phyloP scores from a whole-genome alignment of 2,329 filamentous ascomycete genomes.

The Arachnomyces sp. region DNA sequence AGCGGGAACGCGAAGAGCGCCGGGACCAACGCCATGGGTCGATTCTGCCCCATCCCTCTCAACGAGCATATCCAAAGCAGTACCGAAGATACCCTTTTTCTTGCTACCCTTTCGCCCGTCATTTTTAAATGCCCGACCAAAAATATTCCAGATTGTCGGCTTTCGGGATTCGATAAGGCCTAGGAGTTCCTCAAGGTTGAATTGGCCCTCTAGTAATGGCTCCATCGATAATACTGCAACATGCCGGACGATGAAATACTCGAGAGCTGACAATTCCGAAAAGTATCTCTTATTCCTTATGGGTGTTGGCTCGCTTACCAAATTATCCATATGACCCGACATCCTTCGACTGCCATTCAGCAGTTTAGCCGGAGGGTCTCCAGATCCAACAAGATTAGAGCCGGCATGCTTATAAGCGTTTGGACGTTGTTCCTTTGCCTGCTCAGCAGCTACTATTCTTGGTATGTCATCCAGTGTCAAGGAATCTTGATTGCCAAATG shows the following conservation, averaged over 20 bases:
- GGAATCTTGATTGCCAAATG: slow-evolving; percentile 83
- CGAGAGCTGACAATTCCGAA: slow-evolving; percentile 86
- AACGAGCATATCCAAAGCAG: slow-evolving; percentile 78
- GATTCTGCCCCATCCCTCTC: slow-evolving; percentile 94
- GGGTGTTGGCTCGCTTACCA: slow-evolving; percentile 45
- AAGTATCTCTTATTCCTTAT: slow-evolving; percentile 73
- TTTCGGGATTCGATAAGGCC: slow-evolving; percentile 90
- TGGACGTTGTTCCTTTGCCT: slow-evolving; percentile 81
- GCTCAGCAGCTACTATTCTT: slow-evolving; percentile 88
- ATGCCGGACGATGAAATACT: slow-evolving; percentile 96
- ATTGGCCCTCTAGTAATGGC: slow-evolving; percentile 79
- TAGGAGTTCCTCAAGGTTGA: slow-evolving; percentile 87
- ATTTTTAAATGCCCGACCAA: slow-evolving; percentile 91
- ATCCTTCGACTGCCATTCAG: slow-evolving; percentile 63
- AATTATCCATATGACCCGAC: slow-evolving; percentile 46
- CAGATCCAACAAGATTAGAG: slow-evolving; percentile 56
- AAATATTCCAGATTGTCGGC: slow-evolving; percentile 95
- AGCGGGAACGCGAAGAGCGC: slow-evolving; percentile 82
- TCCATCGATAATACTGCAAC: slow-evolving; percentile 93
- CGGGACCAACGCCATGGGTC: slow-evolving; percentile 92
- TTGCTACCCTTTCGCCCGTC: slow-evolving; percentile 63
- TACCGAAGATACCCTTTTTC: slow-evolving; percentile 91
- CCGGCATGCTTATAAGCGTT: slow-evolving; percentile 70
- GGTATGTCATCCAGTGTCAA: slow-evolving; percentile 94
- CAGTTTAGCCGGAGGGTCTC: slow-evolving; percentile 57